phyloP scores from a whole-genome alignment of 768 basidiomycete genomes.

The Suillus luteus region DNA sequence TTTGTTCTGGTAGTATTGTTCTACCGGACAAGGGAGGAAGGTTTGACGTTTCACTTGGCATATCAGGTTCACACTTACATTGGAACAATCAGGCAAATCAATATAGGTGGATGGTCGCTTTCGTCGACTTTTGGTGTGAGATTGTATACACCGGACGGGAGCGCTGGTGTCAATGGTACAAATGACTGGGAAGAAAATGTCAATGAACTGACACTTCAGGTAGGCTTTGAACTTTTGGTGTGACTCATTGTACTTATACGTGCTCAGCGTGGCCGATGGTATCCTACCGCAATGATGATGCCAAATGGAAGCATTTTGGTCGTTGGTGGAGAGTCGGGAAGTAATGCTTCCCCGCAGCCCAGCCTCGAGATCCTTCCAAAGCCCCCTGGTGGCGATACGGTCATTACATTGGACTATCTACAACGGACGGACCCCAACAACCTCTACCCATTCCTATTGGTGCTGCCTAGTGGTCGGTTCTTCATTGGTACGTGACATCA shows the following conservation, averaged over 20 bases:
- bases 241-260: neutral
- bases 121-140: conserved; percentile 74
- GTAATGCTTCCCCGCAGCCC: conserved; percentile 65
- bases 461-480: conserved; percentile 68
- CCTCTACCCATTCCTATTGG: conserved; percentile 74
- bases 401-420: conserved; percentile 64
- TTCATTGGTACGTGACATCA: conserved; percentile 56
- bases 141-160: conserved; percentile 71
- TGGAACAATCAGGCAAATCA: conserved; percentile 18
- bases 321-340: conserved; percentile 74
- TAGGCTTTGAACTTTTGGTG: conserved; percentile 24
- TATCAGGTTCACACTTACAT: neutral
- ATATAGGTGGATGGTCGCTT: conserved; percentile 55
- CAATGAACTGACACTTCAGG: conserved; percentile 59
- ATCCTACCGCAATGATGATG: conserved; percentile 66
- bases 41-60: neutral
- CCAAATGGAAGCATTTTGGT: conserved; percentile 75
- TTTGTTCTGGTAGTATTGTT: conserved; percentile 73
- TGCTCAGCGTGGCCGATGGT: conserved; percentile 65
- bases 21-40: conserved; percentile 70
- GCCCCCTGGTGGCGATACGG: conserved; percentile 62
- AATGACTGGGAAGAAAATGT: conserved; percentile 81
- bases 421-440: conserved; percentile 77
- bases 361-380: conserved; percentile 73
- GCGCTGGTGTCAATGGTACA: conserved; percentile 66